A percentile compares a stretch with the other conserved stretches of the same genome.
phyloP scores from a whole-genome alignment of 805 yeast genomes.

The Ogataea pignaliae region DNA sequence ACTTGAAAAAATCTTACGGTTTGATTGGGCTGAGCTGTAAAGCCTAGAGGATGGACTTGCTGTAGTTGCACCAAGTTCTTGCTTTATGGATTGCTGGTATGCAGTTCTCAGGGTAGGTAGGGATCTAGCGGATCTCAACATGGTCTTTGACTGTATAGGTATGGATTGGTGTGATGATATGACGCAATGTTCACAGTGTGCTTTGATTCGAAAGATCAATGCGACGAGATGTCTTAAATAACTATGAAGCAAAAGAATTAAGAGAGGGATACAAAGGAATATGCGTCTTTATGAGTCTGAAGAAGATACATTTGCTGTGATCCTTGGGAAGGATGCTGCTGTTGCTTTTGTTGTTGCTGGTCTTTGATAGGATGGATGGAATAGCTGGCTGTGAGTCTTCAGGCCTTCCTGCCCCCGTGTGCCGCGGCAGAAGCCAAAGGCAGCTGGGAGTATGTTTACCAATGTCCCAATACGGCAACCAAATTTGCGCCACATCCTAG shows the following conservation, averaged over 20 bases:
- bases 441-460: neutral
- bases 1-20: constrained; percentile 1
- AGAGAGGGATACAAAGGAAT: no score
- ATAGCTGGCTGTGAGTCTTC: neutral
- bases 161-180: no score
- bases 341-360: neutral
- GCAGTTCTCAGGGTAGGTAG: constrained; percentile 29
- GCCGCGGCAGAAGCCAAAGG: neutral
- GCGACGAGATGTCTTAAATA: no score
- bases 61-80: constrained; percentile 5
- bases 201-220: no score
- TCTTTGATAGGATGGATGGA: neutral
- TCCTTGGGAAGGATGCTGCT: neutral
- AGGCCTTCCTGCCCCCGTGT: neutral
- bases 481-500: neutral
- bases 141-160: constrained; percentile 1
- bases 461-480: neutral
- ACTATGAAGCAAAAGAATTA: no score
- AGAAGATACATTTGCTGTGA: neutral
- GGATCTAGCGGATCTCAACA: constrained; percentile 33
- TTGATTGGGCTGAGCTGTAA: constrained; percentile 5
- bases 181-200: no score
- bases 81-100: constrained; percentile 21
- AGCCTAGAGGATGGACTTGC: constrained; percentile 6
- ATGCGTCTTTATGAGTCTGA: no score